Conservation (phyloP, 192 early-diverging fungal genomes). For the Diversispora eburnea region DNA sequence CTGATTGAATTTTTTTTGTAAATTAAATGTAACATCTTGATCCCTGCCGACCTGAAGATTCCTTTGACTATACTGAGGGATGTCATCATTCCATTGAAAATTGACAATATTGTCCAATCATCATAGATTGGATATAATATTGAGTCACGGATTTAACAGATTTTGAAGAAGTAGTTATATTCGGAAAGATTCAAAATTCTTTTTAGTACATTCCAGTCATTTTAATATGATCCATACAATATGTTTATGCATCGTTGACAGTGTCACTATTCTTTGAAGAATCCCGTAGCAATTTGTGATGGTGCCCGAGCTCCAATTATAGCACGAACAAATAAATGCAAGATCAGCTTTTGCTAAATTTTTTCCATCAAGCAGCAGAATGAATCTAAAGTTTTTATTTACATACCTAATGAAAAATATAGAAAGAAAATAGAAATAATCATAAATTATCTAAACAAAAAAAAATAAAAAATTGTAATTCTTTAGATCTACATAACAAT, state of each 20-base stretch:
- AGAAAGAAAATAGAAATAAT: neutral
- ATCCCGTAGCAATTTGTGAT: neutral
- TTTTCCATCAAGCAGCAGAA: slow-evolving; percentile 25
- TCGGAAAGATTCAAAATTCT: neutral
- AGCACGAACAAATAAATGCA: slow-evolving; percentile 28
- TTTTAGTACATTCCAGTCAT: slow-evolving; percentile 27
- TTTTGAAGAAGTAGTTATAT: neutral
- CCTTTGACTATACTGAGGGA: slow-evolving; percentile 20
- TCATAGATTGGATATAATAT: slow-evolving; percentile 12
- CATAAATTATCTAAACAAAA: neutral
- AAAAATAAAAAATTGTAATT: neutral
- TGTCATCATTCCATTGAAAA: slow-evolving; percentile 15
- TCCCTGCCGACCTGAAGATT: slow-evolving; percentile 10
- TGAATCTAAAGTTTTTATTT: slow-evolving; percentile 10
- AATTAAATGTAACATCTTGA: slow-evolving; percentile 5
- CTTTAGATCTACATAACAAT: slow-evolving; percentile 15
- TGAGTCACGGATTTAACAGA: neutral
- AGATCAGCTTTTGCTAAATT: slow-evolving; percentile 7
- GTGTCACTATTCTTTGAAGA: neutral
- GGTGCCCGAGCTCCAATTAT: slow-evolving; percentile 4
- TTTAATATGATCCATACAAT: slow-evolving; percentile 26
- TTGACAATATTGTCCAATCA: slow-evolving; percentile 5
- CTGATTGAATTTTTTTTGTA: slow-evolving; percentile 14
- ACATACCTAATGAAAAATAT: slow-evolving; percentile 9
- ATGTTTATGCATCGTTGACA: neutral